Evolutionary conservation across 2,329 filamentous ascomycete species (phyloP).

Genomic region (Arthrocladium fulminans): DNA sequence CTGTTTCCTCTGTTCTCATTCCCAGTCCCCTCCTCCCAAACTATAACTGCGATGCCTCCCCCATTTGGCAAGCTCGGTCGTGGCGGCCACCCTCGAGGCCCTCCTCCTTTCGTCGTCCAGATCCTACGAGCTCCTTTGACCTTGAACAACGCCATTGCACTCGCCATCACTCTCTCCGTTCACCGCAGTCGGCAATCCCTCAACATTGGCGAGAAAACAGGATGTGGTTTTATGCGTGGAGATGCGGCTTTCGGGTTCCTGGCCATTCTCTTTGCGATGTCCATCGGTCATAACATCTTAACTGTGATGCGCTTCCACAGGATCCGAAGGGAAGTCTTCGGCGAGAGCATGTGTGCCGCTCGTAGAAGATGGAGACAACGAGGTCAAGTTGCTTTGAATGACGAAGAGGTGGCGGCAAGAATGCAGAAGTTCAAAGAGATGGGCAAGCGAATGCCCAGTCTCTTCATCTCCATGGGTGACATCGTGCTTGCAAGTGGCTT

Average conservation of each 20-base stretch:
- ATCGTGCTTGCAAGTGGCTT: slow-evolving; percentile 2
- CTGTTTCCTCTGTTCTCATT: too few relatives aligned
- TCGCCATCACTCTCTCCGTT: slow-evolving; percentile 4
- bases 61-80: slow-evolving; percentile 1
- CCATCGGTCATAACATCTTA: slow-evolving; percentile 7
- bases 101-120: slow-evolving; percentile 9
- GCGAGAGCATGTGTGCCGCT: slow-evolving; percentile 3
- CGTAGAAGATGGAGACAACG: slow-evolving; percentile 4
- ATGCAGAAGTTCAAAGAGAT: slow-evolving; percentile 9
- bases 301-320: slow-evolving; percentile 8
- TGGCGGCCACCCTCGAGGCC: slow-evolving; percentile 2
- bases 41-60: slow-evolving; percentile 1
- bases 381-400: slow-evolving; percentile 1
- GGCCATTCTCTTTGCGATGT: slow-evolving; percentile 4
- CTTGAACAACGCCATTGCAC: slow-evolving; percentile 6
- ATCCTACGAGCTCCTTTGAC: slow-evolving; percentile 6
- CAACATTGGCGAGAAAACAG: not conserved
- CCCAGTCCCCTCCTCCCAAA: too few relatives aligned
- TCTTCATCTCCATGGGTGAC: slow-evolving; percentile 5
- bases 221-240: not conserved
- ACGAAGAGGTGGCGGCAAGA: not conserved
- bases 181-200: not conserved
- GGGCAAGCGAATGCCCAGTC: slow-evolving; percentile 7
- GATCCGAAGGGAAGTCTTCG: slow-evolving; percentile 6
- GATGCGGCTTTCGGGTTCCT: slow-evolving; percentile 3